phyloP scores from a whole-genome alignment of 306 rosid species.

The Ormosia semicastrata region DNA sequence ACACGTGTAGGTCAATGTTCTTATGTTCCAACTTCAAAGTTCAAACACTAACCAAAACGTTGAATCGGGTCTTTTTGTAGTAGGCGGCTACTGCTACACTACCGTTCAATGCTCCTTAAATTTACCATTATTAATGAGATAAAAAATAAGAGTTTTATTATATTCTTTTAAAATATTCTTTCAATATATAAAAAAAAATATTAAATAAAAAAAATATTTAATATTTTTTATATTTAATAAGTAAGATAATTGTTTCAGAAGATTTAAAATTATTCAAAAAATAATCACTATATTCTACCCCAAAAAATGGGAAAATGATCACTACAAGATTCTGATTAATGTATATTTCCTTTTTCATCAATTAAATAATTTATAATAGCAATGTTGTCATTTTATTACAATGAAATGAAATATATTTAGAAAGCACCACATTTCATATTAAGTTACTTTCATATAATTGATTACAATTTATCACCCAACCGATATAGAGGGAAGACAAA shows the following conservation, averaged over 20 bases:
- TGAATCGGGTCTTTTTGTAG: not conserved
- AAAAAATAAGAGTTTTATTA: not conserved
- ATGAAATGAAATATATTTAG: not conserved
- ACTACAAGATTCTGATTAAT: not conserved
- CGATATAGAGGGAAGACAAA: not conserved
- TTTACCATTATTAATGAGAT: not conserved
- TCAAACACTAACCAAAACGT: not conserved
- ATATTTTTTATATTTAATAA: too few species aligned
- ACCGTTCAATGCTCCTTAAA: not conserved
- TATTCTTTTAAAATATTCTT: too few species aligned
- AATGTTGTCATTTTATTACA: not conserved
- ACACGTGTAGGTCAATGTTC: conserved; percentile 12
- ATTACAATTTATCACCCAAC: not conserved
- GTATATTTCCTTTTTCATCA: not conserved
- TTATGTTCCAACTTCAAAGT: not conserved
- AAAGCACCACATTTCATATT: not conserved
- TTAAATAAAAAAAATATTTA: too few species aligned
- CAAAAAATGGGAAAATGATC: not conserved
- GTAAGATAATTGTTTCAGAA: too few species aligned
- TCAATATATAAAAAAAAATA: too few species aligned
- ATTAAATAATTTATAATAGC: not conserved
- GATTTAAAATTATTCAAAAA: not conserved
- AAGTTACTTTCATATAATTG: not conserved
- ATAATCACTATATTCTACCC: not conserved
- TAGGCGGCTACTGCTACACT: not conserved